Evolutionary conservation across 2,329 filamentous ascomycete genomes (phyloP).

Genomic region (Aurifilum marmelostoma): DNA sequence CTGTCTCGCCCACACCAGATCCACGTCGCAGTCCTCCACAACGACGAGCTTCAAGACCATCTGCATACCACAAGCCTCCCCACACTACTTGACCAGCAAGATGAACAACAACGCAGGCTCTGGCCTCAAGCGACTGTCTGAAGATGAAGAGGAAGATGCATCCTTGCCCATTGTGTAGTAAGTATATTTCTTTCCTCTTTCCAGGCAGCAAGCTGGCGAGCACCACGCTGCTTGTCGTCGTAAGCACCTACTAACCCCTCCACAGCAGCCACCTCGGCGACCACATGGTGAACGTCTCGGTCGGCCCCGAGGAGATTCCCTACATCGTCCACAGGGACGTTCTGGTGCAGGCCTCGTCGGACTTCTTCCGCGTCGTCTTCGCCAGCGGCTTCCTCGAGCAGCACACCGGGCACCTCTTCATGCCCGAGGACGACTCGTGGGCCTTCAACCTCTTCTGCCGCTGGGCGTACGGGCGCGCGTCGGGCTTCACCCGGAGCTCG

Average conservation of each 20-base stretch:
- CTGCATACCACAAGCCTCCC: no score
- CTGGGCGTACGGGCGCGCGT: conserved; percentile 36
- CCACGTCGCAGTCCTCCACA: no score
- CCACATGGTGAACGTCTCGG: neutral
- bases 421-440: conserved; percentile 38
- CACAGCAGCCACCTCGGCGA: neutral
- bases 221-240: no score
- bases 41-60: no score
- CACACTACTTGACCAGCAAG: no score
- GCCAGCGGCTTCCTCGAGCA: neutral
- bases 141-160: neutral
- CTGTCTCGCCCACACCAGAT: no score
- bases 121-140: no score
- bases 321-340: neutral
- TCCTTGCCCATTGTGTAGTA: neutral
- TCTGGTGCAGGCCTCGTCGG: neutral
- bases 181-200: neutral
- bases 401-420: conserved; percentile 25
- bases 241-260: neutral
- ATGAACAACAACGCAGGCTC: no score
- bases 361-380: neutral
- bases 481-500: neutral
- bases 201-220: no score
- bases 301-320: neutral
- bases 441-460: conserved; percentile 36